Conservation (phyloP, 805 yeast species). For the Barnettozyma siamensis region DNA sequence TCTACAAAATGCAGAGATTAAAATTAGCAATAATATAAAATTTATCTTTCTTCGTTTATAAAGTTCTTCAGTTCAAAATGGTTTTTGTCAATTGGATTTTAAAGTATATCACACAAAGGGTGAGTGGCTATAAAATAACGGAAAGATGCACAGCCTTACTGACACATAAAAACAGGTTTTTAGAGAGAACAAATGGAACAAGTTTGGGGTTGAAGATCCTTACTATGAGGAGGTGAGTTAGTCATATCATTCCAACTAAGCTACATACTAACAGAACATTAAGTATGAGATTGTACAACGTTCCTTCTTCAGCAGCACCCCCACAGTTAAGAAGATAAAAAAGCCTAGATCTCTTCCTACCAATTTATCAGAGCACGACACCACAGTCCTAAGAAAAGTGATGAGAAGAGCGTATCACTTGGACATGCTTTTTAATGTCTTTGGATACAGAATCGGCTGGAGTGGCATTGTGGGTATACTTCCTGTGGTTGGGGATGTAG, state of each 20-base stretch:
- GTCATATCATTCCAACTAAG: too few relatives aligned
- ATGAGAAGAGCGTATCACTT: slow-evolving; percentile 58
- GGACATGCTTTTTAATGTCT: slow-evolving; percentile 54
- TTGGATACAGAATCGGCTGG: slow-evolving; percentile 69
- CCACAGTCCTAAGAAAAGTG: slow-evolving; percentile 41
- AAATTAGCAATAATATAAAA: background rate
- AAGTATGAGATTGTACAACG: slow-evolving; percentile 21
- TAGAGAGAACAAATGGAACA: slow-evolving; percentile 29
- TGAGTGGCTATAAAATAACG: too few relatives aligned
- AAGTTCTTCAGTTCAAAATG: too few relatives aligned
- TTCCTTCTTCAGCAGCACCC: slow-evolving; percentile 16
- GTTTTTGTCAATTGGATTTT: slow-evolving; percentile 17
- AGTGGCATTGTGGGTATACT: slow-evolving; percentile 59
- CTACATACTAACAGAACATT: background rate
- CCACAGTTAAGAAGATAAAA: slow-evolving; percentile 17
- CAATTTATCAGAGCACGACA: slow-evolving; percentile 50
- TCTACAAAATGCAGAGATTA: too few relatives aligned
- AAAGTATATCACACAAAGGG: slow-evolving; percentile 21
- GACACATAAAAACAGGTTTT: slow-evolving; percentile 20
- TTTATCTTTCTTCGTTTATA: too few relatives aligned
- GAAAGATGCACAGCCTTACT: too few relatives aligned
- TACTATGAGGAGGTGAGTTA: slow-evolving; percentile 32
- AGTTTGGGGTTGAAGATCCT: slow-evolving; percentile 39
- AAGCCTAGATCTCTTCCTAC: slow-evolving; percentile 42
- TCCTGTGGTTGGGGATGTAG: slow-evolving; percentile 61